A percentile compares a stretch with the other conserved stretches of the same genome.
phyloP scores from a whole-genome alignment of 164 flowering plant species.

The grape (Vitis vinifera) region ASM3070453v1 NC_081818.1:5545001-5545500 shows the following conservation, averaged over 20 bases:
- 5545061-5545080: conserved; percentile 89
- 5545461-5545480: too few species aligned
- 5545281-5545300: conserved; percentile 92
- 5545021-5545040: conserved; percentile 88
- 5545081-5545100: conserved; percentile 72
- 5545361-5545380: conserved; percentile 23
- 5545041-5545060: conserved; percentile 64
- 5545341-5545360: conserved; percentile 38
- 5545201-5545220: conserved; percentile 67
- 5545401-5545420: conserved; percentile 86
- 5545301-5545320: conserved; percentile 89
- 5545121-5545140: conserved; percentile 90
- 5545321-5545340: conserved; percentile 56
- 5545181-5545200: conserved; percentile 98
- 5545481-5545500: too few species aligned
- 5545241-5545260: conserved; percentile 98
- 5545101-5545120: conserved; percentile 85
- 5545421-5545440: conserved; percentile 98
- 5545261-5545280: conserved; percentile 93
- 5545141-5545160: conserved; percentile 92
- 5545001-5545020: conserved; percentile 73
- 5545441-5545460: conserved; percentile 61
- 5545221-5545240: conserved; percentile 94
- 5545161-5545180: conserved; percentile 89
- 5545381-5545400: conserved; percentile 49